Percentiles rank a stretch among this genome's conserved stretches.
phyloP scores from a whole-genome alignment of 306 rosid species.

The Trifolium repens region DNA sequence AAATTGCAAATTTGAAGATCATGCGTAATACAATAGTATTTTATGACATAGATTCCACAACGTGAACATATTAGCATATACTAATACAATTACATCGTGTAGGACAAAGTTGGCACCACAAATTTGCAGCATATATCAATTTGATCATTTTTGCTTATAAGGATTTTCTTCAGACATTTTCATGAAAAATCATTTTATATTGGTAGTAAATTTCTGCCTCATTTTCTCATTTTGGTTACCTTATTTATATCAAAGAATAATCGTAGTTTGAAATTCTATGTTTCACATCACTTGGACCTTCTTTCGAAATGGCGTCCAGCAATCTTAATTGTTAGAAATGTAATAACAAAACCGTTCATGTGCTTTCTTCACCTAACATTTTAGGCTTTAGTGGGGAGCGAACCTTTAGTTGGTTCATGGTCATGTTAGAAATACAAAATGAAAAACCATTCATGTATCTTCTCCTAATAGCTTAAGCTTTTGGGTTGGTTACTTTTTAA shows the following conservation, averaged over 20 bases:
- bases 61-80: not conserved
- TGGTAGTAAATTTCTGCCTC: not conserved
- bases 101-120: not conserved
- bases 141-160: not conserved
- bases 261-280: not conserved
- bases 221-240: not conserved
- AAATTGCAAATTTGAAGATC: not conserved
- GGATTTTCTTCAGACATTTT: not conserved
- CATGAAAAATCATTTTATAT: not conserved
- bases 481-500: no score
- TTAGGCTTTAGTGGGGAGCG: not conserved
- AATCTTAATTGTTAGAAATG: not conserved
- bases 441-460: no score
- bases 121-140: not conserved
- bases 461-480: no score
- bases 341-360: not conserved
- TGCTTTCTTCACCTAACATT: not conserved
- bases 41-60: conserved; percentile 8
- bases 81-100: not conserved
- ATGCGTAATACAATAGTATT: not conserved
- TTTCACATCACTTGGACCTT: not conserved
- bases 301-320: not conserved
- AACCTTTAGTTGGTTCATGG: not conserved
- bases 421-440: no score
- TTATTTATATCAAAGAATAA: not conserved